Percentiles rank a stretch among this genome's conserved stretches.
These are phyloP conservation scores for Tetrahymena malaccensis DNA, from an alignment of 73 alveolate species.

Conservation along the genomic window DNA sequence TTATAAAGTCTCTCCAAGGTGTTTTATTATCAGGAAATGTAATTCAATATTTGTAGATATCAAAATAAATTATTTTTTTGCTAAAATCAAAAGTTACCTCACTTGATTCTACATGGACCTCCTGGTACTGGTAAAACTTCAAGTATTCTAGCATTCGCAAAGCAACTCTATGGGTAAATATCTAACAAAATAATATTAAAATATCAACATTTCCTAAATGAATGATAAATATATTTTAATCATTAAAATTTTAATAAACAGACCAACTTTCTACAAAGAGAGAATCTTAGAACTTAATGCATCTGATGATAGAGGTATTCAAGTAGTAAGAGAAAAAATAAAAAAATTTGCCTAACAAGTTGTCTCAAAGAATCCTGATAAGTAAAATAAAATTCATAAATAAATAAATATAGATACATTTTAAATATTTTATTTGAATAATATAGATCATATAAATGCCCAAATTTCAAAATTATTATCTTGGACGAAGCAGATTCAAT, in stretches of 20 bases:
- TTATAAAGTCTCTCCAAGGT: constrained; percentile 63
- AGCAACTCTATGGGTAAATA: constrained; percentile 53
- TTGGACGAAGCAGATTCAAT: constrained; percentile 99
- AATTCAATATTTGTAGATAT: constrained; percentile 1
- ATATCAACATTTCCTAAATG: too few relatives aligned
- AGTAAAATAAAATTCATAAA: constrained; percentile 22
- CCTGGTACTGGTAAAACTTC: constrained; percentile 97
- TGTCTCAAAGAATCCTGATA: constrained; percentile 44
- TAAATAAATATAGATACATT: too few relatives aligned
- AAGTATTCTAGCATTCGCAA: constrained; percentile 82
- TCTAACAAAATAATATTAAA: too few relatives aligned
- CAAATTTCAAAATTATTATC: constrained; percentile 73
- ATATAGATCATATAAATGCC: constrained; percentile 5
- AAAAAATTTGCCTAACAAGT: constrained; percentile 84
- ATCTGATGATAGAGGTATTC: constrained; percentile 99
- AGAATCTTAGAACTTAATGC: constrained; percentile 98
- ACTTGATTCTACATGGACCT: constrained; percentile 81
- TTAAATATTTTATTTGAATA: too few relatives aligned
- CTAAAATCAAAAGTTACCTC: constrained; percentile 67
- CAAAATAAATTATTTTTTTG: neutral
- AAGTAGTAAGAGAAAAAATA: constrained; percentile 96
- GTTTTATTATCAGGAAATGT: constrained; percentile 46
- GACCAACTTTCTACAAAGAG: constrained; percentile 77
- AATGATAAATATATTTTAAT: constrained; percentile 32
- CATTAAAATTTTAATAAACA: constrained; percentile 15